Conservation (phyloP, 1,284 basidiomycete species). For the Ganoderma lingzhi region DNA sequence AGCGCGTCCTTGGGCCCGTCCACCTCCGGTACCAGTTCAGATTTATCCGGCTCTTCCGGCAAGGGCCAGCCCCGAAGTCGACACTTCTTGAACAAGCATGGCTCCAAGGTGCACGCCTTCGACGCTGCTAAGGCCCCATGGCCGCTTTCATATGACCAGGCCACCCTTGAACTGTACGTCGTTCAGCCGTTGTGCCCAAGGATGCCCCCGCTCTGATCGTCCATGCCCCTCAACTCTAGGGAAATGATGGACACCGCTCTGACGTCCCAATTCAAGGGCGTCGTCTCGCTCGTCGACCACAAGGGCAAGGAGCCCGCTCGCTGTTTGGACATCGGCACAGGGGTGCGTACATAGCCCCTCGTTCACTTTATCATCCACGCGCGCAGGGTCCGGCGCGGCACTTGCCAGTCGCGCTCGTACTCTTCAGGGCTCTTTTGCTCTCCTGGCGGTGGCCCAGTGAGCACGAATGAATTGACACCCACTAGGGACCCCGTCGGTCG, state of each 20-base stretch:
- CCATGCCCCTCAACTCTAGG: conserved; percentile 44
- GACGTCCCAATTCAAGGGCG: conserved; percentile 54
- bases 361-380: not conserved
- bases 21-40: not conserved
- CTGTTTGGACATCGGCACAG: conserved; percentile 71
- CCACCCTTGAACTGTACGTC: conserved; percentile 68
- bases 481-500: not conserved
- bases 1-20: conserved; percentile 5
- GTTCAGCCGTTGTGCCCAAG: not conserved
- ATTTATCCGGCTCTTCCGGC: not conserved
- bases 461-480: not conserved
- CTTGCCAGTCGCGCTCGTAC: not conserved
- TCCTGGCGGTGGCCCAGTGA: not conserved
- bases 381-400: not conserved
- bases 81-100: conserved; percentile 63
- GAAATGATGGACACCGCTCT: conserved; percentile 64
- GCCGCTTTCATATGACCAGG: conserved; percentile 70
- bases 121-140: conserved; percentile 74
- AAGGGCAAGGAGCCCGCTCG: conserved; percentile 52
- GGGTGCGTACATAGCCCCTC: conserved; percentile 50
- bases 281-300: conserved; percentile 64
- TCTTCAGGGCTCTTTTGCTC: not conserved
- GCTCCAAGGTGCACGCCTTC: conserved; percentile 67
- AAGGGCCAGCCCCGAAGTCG: conserved; percentile 14
- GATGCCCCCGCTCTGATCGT: not conserved